A percentile compares a stretch with the other conserved stretches of the same genome.
phyloP scores from a whole-genome alignment of 1,284 basidiomycete genomes.

The Leccinum subrobustum region DNA sequence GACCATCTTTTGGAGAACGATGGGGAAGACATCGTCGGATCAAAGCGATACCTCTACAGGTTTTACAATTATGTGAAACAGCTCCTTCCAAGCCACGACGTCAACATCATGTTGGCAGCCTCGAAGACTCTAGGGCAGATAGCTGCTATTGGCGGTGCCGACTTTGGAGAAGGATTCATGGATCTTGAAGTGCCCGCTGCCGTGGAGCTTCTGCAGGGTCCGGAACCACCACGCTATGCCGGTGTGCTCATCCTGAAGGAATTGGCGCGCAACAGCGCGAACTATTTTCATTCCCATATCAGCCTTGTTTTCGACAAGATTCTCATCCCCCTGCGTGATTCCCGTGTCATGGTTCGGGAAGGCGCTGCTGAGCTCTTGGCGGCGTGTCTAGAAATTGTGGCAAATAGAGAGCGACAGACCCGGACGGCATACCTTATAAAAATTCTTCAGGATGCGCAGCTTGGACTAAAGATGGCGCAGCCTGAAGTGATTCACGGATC shows the following conservation, averaged over 20 bases:
- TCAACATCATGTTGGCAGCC: constrained; percentile 86
- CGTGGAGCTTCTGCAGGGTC: constrained; percentile 74
- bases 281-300: constrained; percentile 86
- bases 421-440: constrained; percentile 71
- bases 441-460: constrained; percentile 88
- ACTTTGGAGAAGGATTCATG: constrained; percentile 86
- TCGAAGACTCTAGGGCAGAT: constrained; percentile 85
- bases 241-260: constrained; percentile 90
- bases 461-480: constrained; percentile 78
- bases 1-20: constrained; percentile 72
- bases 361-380: constrained; percentile 89
- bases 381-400: constrained; percentile 85
- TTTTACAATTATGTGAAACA: constrained; percentile 92
- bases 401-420: constrained; percentile 65
- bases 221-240: constrained; percentile 76
- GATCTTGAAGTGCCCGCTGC: constrained; percentile 82
- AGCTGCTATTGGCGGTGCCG: constrained; percentile 76
- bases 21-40: constrained; percentile 74
- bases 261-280: constrained; percentile 82
- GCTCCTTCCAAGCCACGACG: constrained; percentile 79
- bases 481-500: constrained; percentile 93
- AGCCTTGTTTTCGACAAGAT: constrained; percentile 89
- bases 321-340: constrained; percentile 83
- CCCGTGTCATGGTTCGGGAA: constrained; percentile 83
- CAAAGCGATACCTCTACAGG: constrained; percentile 75